Evolutionary conservation across 2,329 filamentous ascomycete species (phyloP).

Genomic region (Macrophomina phaseolina): DNA sequence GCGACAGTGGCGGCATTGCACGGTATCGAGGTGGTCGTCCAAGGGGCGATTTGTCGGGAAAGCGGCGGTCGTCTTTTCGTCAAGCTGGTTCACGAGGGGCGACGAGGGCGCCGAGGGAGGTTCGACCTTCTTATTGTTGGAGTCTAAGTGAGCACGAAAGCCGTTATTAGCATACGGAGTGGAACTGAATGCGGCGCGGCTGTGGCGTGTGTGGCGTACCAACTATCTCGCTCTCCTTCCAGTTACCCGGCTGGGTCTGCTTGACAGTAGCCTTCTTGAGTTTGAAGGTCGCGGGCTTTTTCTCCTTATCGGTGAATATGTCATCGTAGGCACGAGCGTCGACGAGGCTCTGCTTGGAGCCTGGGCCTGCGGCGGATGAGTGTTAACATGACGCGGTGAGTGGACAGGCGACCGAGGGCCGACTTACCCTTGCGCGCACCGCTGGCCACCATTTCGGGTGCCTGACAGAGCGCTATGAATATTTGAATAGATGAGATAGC

Average conservation of each 20-base stretch:
- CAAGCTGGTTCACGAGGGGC: slow-evolving; percentile 64
- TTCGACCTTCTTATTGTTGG: slow-evolving; percentile 24
- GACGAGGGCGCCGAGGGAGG: slow-evolving; percentile 32
- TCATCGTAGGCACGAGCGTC: slow-evolving; percentile 40
- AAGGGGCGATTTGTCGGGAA: slow-evolving; percentile 83
- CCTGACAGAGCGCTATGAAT: slow-evolving; percentile 19
- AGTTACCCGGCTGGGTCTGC: slow-evolving; percentile 71
- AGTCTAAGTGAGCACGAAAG: slow-evolving; percentile 8
- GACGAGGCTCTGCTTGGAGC: slow-evolving; percentile 37
- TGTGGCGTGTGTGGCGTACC: slow-evolving; percentile 51
- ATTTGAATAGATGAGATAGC: slow-evolving; percentile 13
- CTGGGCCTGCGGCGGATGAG: slow-evolving; percentile 12
- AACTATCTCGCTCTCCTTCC: slow-evolving; percentile 69
- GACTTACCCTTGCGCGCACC: slow-evolving; percentile 45
- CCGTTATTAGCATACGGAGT: background rate
- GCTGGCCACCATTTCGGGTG: slow-evolving; percentile 40
- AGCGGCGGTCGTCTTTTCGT: slow-evolving; percentile 75
- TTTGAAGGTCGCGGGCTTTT: slow-evolving; percentile 47
- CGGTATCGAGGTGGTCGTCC: slow-evolving; percentile 77
- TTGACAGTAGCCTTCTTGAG: slow-evolving; percentile 68
- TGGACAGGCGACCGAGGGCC: slow-evolving; percentile 4
- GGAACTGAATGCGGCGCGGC: background rate
- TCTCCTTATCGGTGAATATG: slow-evolving; percentile 46
- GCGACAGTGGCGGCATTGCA: slow-evolving; percentile 91
- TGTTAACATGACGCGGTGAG: slow-evolving; percentile 8